Evolutionary conservation across 768 basidiomycete species (phyloP), one percentile per base, ranked within the genome.

Genomic region (Pisolithus sp.): DNA sequence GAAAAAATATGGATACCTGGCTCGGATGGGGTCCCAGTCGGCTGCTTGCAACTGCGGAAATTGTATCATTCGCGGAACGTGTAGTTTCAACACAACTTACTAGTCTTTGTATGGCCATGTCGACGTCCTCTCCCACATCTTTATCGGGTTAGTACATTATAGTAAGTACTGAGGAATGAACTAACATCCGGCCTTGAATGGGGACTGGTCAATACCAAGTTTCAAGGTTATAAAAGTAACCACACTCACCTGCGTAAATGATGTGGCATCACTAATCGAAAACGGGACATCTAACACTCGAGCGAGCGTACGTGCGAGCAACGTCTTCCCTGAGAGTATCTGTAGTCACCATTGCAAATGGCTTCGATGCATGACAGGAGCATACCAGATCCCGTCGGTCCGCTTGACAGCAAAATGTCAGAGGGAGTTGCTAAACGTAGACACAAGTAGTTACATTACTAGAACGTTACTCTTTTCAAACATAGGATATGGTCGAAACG

Each of bases 101-200:
- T 61, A 97, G 71, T 53, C 95, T 78, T 53, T 92, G 85, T 23
- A 97, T 81, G 41, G 89, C 85, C 75, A 86, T 86, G 55, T 98
- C 95, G 7, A 96, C 94, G 63, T 98, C 95, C 62, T 96, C 95
- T 57, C 94, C 94, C 43, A 98, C 91, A 70, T 96, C 89, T 93
- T 57, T 26, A 46, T 17, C 43, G 30, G 47, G 53, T 60, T 21
- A 59, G 56, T 37, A 44, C 3, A 28, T 13, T 39, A 26, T 12
- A 20, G 12, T 21, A 4, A 50, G 30, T 20, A 34, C 18, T 55
- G 31, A 36, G 45, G 31, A 42, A n/a, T 44, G 45, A 46, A 75
- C 83, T 66, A 44, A 87, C 86, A 88, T 67, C 86, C 86, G 9
- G 85, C 85, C 85, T 34, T 89, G 43, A 31, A 2, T 46, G 43